phyloP scores from a whole-genome alignment of 2,329 filamentous ascomycete species.

The Scorias spongiosa region DNA sequence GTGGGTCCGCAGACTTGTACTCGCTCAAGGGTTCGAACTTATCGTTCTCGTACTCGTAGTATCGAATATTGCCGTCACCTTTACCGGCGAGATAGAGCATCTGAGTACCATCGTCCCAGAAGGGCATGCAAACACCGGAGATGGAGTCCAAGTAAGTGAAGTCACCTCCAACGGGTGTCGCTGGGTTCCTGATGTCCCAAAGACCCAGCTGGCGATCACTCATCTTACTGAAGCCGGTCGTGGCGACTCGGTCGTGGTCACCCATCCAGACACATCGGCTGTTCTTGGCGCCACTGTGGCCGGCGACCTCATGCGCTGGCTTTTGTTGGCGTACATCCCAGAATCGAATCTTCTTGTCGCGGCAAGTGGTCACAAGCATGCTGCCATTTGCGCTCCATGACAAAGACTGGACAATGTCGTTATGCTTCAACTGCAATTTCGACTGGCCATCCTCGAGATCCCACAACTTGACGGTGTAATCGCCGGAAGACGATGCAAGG shows the following conservation, averaged over 20 bases:
- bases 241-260: slow-evolving; percentile 88
- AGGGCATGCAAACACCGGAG: slow-evolving; percentile 96
- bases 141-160: slow-evolving; percentile 88
- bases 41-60: slow-evolving; percentile 96
- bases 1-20: slow-evolving; percentile 91
- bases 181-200: slow-evolving; percentile 75
- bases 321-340: slow-evolving; percentile 95
- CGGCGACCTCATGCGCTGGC: slow-evolving; percentile 66
- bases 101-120: slow-evolving; percentile 96
- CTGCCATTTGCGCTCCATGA: slow-evolving; percentile 88
- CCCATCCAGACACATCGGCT: slow-evolving; percentile 94
- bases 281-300: slow-evolving; percentile 91
- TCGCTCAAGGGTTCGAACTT: slow-evolving; percentile 96
- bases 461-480: slow-evolving; percentile 92
- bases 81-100: slow-evolving; percentile 94
- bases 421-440: slow-evolving; percentile 64
- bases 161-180: slow-evolving; percentile 64
- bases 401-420: slow-evolving; percentile 85
- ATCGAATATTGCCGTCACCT: slow-evolving; percentile 97
- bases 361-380: slow-evolving; percentile 77
- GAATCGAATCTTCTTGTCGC: slow-evolving; percentile 94
- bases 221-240: slow-evolving; percentile 96
- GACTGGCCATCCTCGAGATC: slow-evolving; percentile 68
- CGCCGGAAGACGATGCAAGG: slow-evolving; percentile 85
- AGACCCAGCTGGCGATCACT: slow-evolving; percentile 91